Evolutionary conservation across 768 basidiomycete species (phyloP), one percentile per base, ranked within the genome.

Genomic region (Tremella mesenterica): DNA sequence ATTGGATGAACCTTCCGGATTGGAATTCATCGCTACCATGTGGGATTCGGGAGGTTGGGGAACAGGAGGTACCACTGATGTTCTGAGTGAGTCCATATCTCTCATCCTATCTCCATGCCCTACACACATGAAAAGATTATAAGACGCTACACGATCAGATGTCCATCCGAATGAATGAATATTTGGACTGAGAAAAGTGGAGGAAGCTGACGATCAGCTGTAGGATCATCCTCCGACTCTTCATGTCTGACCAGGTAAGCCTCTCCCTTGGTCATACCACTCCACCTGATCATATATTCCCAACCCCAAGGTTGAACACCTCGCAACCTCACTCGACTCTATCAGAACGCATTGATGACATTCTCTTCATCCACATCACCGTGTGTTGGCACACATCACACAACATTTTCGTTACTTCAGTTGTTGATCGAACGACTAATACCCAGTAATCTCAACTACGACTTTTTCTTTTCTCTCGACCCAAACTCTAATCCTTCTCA

Each of bases 21-120:
- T 73, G 52, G 31, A 63, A 39, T 71, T 73, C 50, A 23, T 73
- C 21, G 64, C 62, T 2, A 61, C 63, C 1, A 71, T 73, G 69
- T 66, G 51, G 33, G 71, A 73, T 49, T 23, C 59, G 10, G 56
- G 44, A 4, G 62, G 62, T 1, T 64, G 57, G 39, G 71, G 71
- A 14, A 58, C 56, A 16, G 60, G 64, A 13, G 67, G 59, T n/a
- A 73, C 69, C 1, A 71, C 71, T 1, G 45, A 56, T 25, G 49
- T 60, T 3, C 49, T 73, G 48, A 70, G 69, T 71, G 52, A 52
- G 68, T 59, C n/a, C 25, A 29, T 39, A 31, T 4, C 33, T 6
- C 12, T 9, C 36, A 26, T n/a, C 8, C n/a, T 41, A 31, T 31
- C 18, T 10, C 13, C 21, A 20, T 36, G 34, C 34, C 12, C 8